A percentile compares a stretch with the other conserved stretches of the same genome.
Evolutionary conservation across 1,284 basidiomycete species (phyloP).

Genomic region (Heterobasidion parviporum): DNA sequence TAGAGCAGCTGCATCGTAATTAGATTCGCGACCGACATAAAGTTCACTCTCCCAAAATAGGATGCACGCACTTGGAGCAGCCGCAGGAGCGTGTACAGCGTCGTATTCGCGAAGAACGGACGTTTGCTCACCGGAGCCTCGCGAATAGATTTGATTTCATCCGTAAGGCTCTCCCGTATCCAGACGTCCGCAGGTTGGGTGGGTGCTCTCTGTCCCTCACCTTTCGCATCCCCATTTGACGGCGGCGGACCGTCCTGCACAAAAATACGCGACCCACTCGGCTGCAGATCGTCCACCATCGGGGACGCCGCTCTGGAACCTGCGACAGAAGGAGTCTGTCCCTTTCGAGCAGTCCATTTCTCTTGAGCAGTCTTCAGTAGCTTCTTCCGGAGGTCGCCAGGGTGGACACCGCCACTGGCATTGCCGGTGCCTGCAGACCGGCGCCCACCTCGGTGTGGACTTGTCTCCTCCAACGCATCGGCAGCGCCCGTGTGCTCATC

Average conservation of each 20-base stretch:
- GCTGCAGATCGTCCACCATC: neutral
- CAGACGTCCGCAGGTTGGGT: slow-evolving; percentile 32
- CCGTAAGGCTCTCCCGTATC: slow-evolving; percentile 39
- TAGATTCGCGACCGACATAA: neutral
- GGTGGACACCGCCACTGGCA: slow-evolving; percentile 35
- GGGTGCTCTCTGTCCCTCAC: neutral
- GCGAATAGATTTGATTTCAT: slow-evolving; percentile 15
- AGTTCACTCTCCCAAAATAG: neutral
- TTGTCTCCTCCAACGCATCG: slow-evolving; percentile 32
- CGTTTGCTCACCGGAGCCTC: slow-evolving; percentile 26
- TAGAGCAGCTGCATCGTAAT: slow-evolving; percentile 67
- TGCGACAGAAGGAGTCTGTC: neutral
- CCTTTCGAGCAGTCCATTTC: slow-evolving; percentile 25
- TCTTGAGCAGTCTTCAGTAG: slow-evolving; percentile 66
- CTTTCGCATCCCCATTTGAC: neutral
- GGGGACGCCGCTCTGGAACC: neutral
- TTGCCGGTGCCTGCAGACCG: neutral
- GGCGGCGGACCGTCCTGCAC: neutral
- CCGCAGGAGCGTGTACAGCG: slow-evolving; percentile 86
- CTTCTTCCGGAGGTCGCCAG: slow-evolving; percentile 72
- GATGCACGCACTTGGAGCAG: slow-evolving; percentile 70
- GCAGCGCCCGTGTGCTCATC: slow-evolving; percentile 20
- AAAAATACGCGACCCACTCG: neutral
- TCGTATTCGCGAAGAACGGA: slow-evolving; percentile 89
- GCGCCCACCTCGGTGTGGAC: neutral